Conservation (phyloP, 1,139 yeast genomes). For the Tardiomyces digboiensis region DNA sequence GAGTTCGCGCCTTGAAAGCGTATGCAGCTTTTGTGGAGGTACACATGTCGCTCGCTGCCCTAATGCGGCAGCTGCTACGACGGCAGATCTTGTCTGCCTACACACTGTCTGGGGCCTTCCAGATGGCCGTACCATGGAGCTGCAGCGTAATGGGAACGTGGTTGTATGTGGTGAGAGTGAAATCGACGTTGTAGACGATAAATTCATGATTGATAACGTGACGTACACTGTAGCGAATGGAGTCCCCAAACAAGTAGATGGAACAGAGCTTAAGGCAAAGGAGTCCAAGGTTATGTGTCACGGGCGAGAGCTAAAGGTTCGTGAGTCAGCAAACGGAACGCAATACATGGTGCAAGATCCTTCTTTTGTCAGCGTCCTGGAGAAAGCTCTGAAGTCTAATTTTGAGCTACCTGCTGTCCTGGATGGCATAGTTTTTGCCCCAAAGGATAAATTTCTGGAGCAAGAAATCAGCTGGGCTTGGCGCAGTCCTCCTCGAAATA, state of each 20-base stretch:
- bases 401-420: background rate
- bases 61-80: background rate
- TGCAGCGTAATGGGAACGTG: background rate
- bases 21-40: background rate
- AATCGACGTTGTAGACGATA: background rate
- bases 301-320: background rate
- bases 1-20: background rate
- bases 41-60: background rate
- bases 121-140: background rate
- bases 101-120: background rate
- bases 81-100: background rate
- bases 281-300: background rate
- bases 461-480: background rate
- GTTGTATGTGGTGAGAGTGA: background rate
- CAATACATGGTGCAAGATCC: background rate
- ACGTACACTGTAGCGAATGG: background rate
- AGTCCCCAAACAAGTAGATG: background rate
- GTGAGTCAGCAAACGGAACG: background rate
- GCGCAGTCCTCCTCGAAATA: background rate
- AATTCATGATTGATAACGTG: background rate
- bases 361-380: background rate
- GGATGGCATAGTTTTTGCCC: background rate
- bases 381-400: background rate
- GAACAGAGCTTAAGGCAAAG: background rate
- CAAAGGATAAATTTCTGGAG: background rate